phyloP scores from a whole-genome alignment of 805 yeast species.

The Barnettozyma sucrosica region DNA sequence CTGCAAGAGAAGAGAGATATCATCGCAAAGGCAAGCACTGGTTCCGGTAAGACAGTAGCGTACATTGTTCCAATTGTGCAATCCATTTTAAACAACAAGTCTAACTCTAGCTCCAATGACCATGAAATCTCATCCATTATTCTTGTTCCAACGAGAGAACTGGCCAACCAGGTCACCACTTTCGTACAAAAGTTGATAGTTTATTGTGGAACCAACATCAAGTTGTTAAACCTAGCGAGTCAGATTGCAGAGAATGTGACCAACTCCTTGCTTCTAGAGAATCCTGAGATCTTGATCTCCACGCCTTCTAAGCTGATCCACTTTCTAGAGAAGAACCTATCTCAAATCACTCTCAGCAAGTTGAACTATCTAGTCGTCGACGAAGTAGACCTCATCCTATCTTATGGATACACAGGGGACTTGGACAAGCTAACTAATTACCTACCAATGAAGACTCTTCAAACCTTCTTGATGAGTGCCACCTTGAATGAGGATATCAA shows the following conservation, averaged over 20 bases:
- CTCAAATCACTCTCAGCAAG: conserved; percentile 44
- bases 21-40: conserved; percentile 91
- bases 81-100: conserved; percentile 47
- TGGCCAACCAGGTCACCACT: conserved; percentile 76
- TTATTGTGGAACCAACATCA: conserved; percentile 64
- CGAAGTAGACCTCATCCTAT: conserved; percentile 87
- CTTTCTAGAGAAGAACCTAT: conserved; percentile 42
- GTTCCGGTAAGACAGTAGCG: conserved; percentile 94
- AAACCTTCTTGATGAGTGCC: conserved; percentile 94
- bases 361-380: conserved; percentile 79
- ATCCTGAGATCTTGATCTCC: conserved; percentile 76
- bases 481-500: conserved; percentile 85
- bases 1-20: conserved; percentile 86
- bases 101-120: conserved; percentile 23
- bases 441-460: conserved; percentile 70
- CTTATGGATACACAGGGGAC: conserved; percentile 90
- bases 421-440: conserved; percentile 55
- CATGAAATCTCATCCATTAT: conserved; percentile 40
- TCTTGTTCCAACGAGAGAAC: conserved; percentile 89
- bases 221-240: conserved; percentile 53
- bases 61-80: conserved; percentile 85
- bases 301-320: conserved; percentile 78
- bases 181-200: conserved; percentile 63
- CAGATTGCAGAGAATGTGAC: conserved; percentile 68
- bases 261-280: conserved; percentile 59